Percentiles rank a stretch among this genome's conserved stretches.
These are phyloP conservation scores for Glebionis coronaria DNA, from an alignment of 129 eudicot genomes.

Conservation along the genomic window DNA sequence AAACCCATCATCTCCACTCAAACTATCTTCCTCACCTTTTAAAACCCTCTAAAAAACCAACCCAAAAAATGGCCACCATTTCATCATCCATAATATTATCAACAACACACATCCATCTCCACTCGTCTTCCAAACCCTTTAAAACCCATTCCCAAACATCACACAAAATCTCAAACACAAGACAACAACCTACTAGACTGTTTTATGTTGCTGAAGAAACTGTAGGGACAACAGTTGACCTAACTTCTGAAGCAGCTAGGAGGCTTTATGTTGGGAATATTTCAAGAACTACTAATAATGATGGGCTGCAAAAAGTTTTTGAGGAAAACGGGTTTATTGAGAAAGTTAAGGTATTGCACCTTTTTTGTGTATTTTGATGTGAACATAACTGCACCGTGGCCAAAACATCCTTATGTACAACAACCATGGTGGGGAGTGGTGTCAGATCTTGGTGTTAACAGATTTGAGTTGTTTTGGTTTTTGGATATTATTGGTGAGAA, in stretches of 20 bases:
- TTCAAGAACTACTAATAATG: constrained; percentile 65
- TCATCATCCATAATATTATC: constrained; percentile 51
- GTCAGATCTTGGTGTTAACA: too few species aligned
- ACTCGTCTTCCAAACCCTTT: constrained; percentile 39
- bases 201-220: constrained; percentile 55
- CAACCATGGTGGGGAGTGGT: too few species aligned
- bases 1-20: constrained; percentile 31
- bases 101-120: constrained; percentile 41
- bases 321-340: constrained; percentile 85
- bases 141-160: constrained; percentile 34
- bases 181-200: constrained; percentile 34
- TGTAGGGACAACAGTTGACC: constrained; percentile 42
- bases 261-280: constrained; percentile 79
- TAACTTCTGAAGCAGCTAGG: constrained; percentile 57
- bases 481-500: too few species aligned
- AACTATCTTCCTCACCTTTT: constrained; percentile 4
- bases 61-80: too few species aligned
- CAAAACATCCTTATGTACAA: too few species aligned
- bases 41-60: background rate
- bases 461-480: too few species aligned
- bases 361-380: too few species aligned
- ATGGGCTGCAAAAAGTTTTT: constrained; percentile 57
- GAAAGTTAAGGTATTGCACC: constrained; percentile 84
- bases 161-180: constrained; percentile 16
- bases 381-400: too few species aligned